A percentile compares a stretch with the other conserved stretches of the same genome.
These are phyloP conservation scores for Mytilinidion resinicola DNA, from an alignment of 495 filamentous ascomycete genomes.

Conservation along the genomic window DNA sequence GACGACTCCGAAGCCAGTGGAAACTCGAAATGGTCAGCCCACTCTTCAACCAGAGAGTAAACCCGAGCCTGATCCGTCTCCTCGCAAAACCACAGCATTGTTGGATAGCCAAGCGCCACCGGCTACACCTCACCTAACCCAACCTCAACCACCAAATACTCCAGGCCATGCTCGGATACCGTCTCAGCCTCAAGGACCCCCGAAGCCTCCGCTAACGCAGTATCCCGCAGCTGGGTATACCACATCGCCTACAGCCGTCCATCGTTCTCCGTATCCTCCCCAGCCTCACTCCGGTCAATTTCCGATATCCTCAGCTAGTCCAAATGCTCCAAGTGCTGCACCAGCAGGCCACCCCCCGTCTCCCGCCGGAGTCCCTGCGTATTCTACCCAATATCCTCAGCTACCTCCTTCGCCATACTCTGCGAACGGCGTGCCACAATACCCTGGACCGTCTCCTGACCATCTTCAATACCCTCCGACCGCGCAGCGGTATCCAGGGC, in stretches of 20 bases:
- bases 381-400: conserved; percentile 21
- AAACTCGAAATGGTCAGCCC: conserved; percentile 4
- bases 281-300: conserved; percentile 12
- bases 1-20: neutral
- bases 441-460: conserved; percentile 13
- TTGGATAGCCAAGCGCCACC: neutral
- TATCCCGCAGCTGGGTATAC: conserved; percentile 11
- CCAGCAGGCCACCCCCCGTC: conserved; percentile 4
- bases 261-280: conserved; percentile 31
- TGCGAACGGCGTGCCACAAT: conserved; percentile 27
- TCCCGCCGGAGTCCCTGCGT: conserved; percentile 12
- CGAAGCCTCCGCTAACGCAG: conserved; percentile 13
- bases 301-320: conserved; percentile 7
- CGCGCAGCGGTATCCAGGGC: conserved; percentile 17
- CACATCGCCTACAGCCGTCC: conserved; percentile 7
- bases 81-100: conserved; percentile 13
- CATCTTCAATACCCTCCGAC: conserved; percentile 13
- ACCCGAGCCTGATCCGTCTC: conserved; percentile 20
- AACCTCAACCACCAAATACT: neutral
- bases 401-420: conserved; percentile 9
- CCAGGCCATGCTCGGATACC: conserved; percentile 15
- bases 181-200: conserved; percentile 4
- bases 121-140: conserved; percentile 6
- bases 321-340: conserved; percentile 20
- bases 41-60: conserved; percentile 29